Conservation (phyloP, 1,139 yeast species). For the Yamadazyma songkhlaensis region DNA sequence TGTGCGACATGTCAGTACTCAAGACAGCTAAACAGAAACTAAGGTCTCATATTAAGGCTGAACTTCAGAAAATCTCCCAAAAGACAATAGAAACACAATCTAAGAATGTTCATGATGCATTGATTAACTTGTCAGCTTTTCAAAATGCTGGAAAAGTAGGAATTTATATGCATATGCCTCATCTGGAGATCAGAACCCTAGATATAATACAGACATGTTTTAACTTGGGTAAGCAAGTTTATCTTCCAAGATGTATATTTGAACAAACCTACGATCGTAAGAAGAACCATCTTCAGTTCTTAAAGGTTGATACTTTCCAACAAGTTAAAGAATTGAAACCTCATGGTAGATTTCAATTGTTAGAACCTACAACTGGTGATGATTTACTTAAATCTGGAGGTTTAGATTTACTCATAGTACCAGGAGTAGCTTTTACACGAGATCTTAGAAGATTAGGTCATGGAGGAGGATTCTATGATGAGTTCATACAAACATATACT, state of each 20-base stretch:
- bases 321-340: slow-evolving; percentile 53
- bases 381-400: slow-evolving; percentile 37
- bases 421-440: slow-evolving; percentile 77
- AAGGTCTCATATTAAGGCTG: slow-evolving; percentile 18
- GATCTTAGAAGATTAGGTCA: slow-evolving; percentile 71
- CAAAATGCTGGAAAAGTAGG: slow-evolving; percentile 49
- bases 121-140: slow-evolving; percentile 39
- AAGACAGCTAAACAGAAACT: slow-evolving; percentile 14
- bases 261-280: slow-evolving; percentile 21
- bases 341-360: slow-evolving; percentile 61
- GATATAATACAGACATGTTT: slow-evolving; percentile 50
- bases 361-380: slow-evolving; percentile 58
- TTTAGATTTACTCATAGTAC: slow-evolving; percentile 72
- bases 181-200: slow-evolving; percentile 57
- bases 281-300: slow-evolving; percentile 56
- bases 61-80: slow-evolving; percentile 13
- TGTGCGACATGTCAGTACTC: slow-evolving; percentile 2
- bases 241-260: slow-evolving; percentile 48
- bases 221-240: slow-evolving; percentile 40
- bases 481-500: slow-evolving; percentile 56
- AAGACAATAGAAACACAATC: slow-evolving; percentile 20
- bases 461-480: slow-evolving; percentile 93
- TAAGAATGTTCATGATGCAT: slow-evolving; percentile 19
- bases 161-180: slow-evolving; percentile 65
- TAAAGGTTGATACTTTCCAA: slow-evolving; percentile 40